Conservation (phyloP, 169 alveolate genomes). For the Plasmodium vinckei region DNA sequence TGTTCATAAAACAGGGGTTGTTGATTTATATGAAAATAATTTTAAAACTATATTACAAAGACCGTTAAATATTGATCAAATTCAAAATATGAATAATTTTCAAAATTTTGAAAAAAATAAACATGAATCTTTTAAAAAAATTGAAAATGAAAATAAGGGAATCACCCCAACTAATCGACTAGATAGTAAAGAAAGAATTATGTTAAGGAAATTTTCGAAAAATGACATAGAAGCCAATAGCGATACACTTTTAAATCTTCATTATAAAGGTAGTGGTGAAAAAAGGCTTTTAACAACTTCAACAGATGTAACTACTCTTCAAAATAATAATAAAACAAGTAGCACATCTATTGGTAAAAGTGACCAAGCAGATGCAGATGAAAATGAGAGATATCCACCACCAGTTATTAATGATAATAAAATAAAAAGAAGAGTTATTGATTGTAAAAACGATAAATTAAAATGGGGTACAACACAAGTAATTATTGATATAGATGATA, state of each 20-base stretch:
- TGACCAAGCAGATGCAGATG: background rate
- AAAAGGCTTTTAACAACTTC: too few relatives aligned
- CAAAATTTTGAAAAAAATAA: slow-evolving; percentile 2
- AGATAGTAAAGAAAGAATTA: background rate
- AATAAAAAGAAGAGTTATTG: slow-evolving; percentile 53
- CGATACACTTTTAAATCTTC: too few relatives aligned
- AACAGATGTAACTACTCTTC: background rate
- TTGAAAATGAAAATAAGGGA: background rate
- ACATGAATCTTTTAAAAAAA: background rate
- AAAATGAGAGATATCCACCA: background rate
- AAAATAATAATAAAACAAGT: background rate
- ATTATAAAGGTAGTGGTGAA: background rate
- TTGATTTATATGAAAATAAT: slow-evolving; percentile 41
- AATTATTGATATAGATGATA: slow-evolving; percentile 88
- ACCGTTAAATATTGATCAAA: background rate
- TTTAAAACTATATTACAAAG: slow-evolving; percentile 2
- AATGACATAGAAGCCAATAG: background rate
- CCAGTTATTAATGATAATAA: background rate
- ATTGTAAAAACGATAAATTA: slow-evolving; percentile 70
- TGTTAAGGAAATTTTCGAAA: background rate
- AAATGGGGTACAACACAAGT: slow-evolving; percentile 78
- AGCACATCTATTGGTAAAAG: background rate
- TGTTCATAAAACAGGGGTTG: background rate
- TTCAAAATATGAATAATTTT: background rate
- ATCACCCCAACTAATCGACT: background rate